A percentile compares a stretch with the other conserved stretches of the same genome.
phyloP scores from a whole-genome alignment of 129 eudicot genomes.

The Pittosporum tobira region DNA sequence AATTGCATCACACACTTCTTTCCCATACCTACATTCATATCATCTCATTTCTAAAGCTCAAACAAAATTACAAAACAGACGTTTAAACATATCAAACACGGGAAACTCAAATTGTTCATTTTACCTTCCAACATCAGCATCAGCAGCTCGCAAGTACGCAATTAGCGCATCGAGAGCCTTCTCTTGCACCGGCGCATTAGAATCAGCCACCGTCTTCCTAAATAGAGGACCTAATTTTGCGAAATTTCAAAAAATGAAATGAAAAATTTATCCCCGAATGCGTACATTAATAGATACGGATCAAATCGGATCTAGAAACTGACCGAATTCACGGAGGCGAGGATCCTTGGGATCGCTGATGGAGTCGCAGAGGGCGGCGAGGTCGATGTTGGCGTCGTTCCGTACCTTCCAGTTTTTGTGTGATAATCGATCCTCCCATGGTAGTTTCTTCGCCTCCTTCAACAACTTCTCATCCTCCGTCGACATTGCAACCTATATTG shows the following conservation, averaged over 20 bases:
- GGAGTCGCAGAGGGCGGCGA: constrained; percentile 65
- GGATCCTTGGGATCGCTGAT: constrained; percentile 93
- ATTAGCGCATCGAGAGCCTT: constrained; percentile 94
- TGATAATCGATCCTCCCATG: constrained; percentile 86
- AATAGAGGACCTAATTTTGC: constrained; percentile 61
- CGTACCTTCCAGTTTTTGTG: constrained; percentile 99
- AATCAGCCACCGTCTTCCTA: constrained; percentile 79
- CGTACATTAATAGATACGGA: constrained; percentile 17
- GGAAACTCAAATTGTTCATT: not conserved
- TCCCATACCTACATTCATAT: constrained; percentile 53
- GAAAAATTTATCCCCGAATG: not conserved
- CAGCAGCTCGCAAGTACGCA: constrained; percentile 76
- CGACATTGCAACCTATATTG: constrained; percentile 37
- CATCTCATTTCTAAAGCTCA: not conserved
- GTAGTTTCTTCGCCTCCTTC: constrained; percentile 92
- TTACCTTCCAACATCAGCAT: constrained; percentile 87
- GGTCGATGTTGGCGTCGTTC: constrained; percentile 89
- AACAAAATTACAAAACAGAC: not conserved
- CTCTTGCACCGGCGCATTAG: constrained; percentile 97
- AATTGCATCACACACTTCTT: constrained; percentile 88
- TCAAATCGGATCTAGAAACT: constrained; percentile 40
- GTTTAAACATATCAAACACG: not conserved
- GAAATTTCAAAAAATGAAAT: constrained; percentile 9
- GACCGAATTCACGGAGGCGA: constrained; percentile 92
- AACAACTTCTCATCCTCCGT: constrained; percentile 92